phyloP scores from a whole-genome alignment of 164 flowering plant species.

The Platanus orientalis region DNA sequence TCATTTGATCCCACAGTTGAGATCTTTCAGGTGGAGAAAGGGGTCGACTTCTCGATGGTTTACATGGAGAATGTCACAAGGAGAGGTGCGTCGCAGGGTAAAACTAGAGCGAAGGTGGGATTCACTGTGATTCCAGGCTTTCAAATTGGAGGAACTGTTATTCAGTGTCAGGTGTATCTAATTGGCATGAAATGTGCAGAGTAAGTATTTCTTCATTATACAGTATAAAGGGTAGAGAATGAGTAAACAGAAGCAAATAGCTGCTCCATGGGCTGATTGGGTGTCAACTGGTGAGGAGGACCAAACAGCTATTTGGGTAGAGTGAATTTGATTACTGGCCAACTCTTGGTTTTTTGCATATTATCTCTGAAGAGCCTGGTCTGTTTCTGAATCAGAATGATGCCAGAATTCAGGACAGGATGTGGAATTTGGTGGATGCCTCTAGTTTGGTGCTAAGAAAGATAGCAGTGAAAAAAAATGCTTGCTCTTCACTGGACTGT shows the following conservation, averaged over 20 bases:
- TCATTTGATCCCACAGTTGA: constrained; percentile 71
- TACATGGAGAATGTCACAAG: constrained; percentile 76
- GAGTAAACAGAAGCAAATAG: not conserved
- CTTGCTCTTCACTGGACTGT: no score
- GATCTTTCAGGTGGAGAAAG: constrained; percentile 81
- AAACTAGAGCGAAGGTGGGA: constrained; percentile 55
- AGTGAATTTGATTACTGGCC: not conserved
- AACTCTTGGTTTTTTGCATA: not conserved
- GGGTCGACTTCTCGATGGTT: constrained; percentile 71
- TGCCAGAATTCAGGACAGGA: constrained; percentile 2
- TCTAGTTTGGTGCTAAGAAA: not conserved
- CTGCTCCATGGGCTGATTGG: not conserved
- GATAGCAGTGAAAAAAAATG: no score
- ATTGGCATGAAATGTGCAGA: constrained; percentile 27
- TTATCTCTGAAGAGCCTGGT: not conserved
- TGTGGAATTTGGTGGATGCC: not conserved
- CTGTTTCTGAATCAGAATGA: not conserved
- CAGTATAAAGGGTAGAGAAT: constrained; percentile 2
- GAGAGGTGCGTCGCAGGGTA: constrained; percentile 20
- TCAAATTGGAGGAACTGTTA: constrained; percentile 65
- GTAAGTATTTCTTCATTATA: not conserved
- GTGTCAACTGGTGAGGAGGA: not conserved
- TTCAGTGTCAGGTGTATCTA: constrained; percentile 85
- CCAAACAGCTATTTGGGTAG: not conserved
- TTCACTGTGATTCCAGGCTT: constrained; percentile 94